phyloP scores from a whole-genome alignment of 2,329 filamentous ascomycete genomes.

The Colletotrichum sp. region DNA sequence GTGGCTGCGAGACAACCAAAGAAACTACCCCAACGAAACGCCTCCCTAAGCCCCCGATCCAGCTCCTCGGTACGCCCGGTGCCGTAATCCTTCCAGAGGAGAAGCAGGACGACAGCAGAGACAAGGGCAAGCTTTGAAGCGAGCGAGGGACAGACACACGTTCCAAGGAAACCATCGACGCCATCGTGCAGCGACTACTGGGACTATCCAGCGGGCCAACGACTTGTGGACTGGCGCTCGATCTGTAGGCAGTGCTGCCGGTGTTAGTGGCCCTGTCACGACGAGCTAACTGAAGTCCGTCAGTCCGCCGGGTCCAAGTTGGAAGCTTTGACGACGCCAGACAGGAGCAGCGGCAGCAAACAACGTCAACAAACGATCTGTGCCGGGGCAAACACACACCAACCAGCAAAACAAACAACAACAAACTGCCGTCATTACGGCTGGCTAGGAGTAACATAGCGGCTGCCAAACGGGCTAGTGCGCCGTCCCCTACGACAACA shows the following conservation, averaged over 20 bases:
- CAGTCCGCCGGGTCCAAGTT: neutral
- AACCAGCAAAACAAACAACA: constrained; percentile 1
- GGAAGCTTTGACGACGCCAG: constrained; percentile 1
- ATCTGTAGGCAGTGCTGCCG: neutral
- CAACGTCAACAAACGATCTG: neutral
- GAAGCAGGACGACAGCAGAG: neutral
- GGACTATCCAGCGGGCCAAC: neutral
- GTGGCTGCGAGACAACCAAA: neutral
- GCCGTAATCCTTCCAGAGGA: neutral
- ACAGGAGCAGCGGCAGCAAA: neutral
- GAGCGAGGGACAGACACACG: neutral
- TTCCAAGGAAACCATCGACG: neutral
- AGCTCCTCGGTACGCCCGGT: neutral
- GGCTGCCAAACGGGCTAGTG: neutral
- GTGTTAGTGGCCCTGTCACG: constrained; percentile 1
- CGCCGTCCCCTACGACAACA: neutral
- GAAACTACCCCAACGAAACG: neutral
- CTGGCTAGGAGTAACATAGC: neutral
- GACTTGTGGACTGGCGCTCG: neutral
- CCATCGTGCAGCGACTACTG: neutral
- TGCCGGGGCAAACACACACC: neutral
- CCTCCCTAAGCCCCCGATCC: neutral
- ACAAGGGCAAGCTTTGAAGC: neutral
- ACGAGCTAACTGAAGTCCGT: neutral
- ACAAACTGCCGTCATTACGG: constrained; percentile 7